These are phyloP conservation scores for Diversispora eburnea DNA, from an alignment of 192 early-diverging fungal genomes.

Conservation along the genomic window DNA sequence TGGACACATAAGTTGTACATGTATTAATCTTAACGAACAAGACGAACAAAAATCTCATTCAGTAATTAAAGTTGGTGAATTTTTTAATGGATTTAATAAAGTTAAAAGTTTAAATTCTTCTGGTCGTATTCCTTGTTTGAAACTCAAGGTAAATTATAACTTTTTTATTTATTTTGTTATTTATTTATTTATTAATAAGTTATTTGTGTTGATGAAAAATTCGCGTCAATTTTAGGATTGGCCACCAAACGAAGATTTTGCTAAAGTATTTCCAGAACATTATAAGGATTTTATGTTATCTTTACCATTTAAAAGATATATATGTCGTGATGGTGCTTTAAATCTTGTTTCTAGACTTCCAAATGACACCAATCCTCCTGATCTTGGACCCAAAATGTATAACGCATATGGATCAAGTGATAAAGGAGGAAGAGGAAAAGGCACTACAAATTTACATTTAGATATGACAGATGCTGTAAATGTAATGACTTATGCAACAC, in stretches of 20 bases:
- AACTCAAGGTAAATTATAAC: neutral
- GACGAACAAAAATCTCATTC: neutral
- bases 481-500: conserved; percentile 59
- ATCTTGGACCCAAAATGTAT: conserved; percentile 17
- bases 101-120: neutral
- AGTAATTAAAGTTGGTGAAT: neutral
- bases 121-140: neutral
- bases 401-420: conserved; percentile 42
- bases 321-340: neutral
- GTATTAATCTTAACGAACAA: neutral
- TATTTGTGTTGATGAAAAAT: neutral
- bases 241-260: conserved; percentile 14
- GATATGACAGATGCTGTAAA: conserved; percentile 81
- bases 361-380: neutral
- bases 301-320: conserved; percentile 6
- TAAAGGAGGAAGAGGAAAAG: conserved; percentile 41
- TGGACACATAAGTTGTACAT: neutral
- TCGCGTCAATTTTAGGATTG: conserved; percentile 6
- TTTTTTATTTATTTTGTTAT: neutral
- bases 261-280: neutral
- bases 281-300: conserved; percentile 2
- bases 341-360: conserved; percentile 5
- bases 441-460: conserved; percentile 73
- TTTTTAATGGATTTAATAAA: neutral
- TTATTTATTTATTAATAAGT: neutral